Base-by-base conservation (phyloP, 352 stramenopile species). In the Elongisporangium anandrum region DNA sequence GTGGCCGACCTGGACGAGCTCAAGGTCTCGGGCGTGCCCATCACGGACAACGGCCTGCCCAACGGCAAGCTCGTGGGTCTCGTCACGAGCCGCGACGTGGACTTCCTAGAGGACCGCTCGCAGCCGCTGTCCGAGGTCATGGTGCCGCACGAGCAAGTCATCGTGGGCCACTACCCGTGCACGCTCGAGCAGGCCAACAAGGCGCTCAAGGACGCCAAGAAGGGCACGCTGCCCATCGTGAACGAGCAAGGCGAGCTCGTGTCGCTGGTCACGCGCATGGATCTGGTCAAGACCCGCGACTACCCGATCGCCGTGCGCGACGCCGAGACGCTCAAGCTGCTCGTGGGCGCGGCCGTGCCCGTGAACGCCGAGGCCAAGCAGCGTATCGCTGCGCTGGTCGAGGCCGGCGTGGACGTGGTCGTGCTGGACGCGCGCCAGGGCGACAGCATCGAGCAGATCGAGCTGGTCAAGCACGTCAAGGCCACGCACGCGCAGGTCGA, bases 161-260 rank as follows among this genome's bases (percentile, higher is more conserved):
- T 95, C 10, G 92, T 97, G 8, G 96, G 85, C 15, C 86, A 87
- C 54, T 97, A 99, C 63, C 92, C 95, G 59, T 88, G 97, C 60
- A 94, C 87, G 54, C 82, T 99, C 10, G 71, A 85, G 21, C 89
- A 99, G 70, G 97, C 97, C 15, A 99, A 99, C 85, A 82, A 96
- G 68, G 96, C 97, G 58, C 79, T 99, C 39, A 97, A 97, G 65
- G 77, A 92, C 49, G 96, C 88, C 52, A 99, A 99, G 78, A 98
- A 99, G 80, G 97, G 97, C 57, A 99, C 99, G 71, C 87, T 99
- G 9, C 97, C 97, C 39, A 97, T 99, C 22, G 94, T 99, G 9
- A 98, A 99, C 75, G 81, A 87, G 15, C 75, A 95, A 20, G 94
- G 93, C 52, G 81, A 98, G 65, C 88, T 99, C 29, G 94, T 99